phyloP scores from a whole-genome alignment of 208 protist genomes.

The Crithidia thermophila region DNA sequence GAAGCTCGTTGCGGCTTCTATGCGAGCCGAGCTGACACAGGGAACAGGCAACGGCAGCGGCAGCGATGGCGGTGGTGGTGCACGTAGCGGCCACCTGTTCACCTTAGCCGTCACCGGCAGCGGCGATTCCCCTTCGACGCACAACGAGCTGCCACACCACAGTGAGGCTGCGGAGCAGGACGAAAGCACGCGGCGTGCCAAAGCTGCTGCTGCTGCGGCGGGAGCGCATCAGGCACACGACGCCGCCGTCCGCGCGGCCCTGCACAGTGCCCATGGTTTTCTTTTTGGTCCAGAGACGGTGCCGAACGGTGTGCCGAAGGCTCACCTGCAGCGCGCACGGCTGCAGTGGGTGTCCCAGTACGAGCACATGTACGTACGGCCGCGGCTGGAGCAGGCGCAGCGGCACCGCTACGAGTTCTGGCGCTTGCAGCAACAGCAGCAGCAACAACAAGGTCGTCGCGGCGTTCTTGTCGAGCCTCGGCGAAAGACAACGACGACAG shows the following conservation, averaged over 20 bases:
- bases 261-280: slow-evolving; percentile 36
- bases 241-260: slow-evolving; percentile 24
- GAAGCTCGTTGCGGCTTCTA: slow-evolving; percentile 36
- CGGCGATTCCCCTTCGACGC: too few species aligned
- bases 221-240: slow-evolving; percentile 17
- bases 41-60: not conserved
- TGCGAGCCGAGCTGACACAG: slow-evolving; percentile 36
- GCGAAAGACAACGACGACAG: too few species aligned
- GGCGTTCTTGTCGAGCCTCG: too few species aligned
- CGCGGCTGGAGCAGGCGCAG: slow-evolving; percentile 32
- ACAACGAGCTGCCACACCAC: too few species aligned
- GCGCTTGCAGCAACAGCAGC: slow-evolving; percentile 1
- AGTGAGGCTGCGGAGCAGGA: too few species aligned
- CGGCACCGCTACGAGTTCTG: slow-evolving; percentile 29
- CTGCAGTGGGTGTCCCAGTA: slow-evolving; percentile 41
- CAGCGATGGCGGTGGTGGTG: not conserved
- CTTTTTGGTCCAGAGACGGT: slow-evolving; percentile 45
- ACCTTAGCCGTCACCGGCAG: too few species aligned
- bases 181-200: not conserved
- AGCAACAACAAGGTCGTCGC: not conserved
- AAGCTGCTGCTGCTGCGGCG: not conserved
- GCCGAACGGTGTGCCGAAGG: slow-evolving; percentile 39
- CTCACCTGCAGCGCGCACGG: slow-evolving; percentile 45
- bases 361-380: slow-evolving; percentile 23
- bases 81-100: not conserved